phyloP scores from a whole-genome alignment of 1,139 yeast genomes.

The Yamadazyma jaroonii region DNA sequence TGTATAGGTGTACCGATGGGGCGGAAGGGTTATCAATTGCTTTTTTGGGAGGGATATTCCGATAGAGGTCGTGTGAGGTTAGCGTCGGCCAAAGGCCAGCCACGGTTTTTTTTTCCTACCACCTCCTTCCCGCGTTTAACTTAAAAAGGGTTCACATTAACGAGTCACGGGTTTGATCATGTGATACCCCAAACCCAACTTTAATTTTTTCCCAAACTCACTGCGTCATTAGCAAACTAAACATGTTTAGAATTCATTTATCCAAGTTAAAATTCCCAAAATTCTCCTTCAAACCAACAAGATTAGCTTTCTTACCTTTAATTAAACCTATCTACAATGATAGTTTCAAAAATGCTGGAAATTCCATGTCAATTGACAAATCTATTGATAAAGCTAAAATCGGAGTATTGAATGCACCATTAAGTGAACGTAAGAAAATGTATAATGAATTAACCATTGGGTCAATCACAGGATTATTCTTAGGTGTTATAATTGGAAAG shows the following conservation, averaged over 20 bases:
- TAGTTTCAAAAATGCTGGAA: neutral
- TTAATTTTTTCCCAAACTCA: too few species aligned
- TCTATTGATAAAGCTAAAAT: neutral
- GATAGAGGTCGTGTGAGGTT: neutral
- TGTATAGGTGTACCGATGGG: neutral
- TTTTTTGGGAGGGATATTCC: neutral
- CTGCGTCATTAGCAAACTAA: neutral
- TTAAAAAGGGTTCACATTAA: too few species aligned
- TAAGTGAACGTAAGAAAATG: slow-evolving; percentile 17
- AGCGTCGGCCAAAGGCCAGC: neutral
- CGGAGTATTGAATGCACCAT: slow-evolving; percentile 1
- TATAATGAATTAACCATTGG: slow-evolving; percentile 71
- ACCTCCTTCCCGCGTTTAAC: too few species aligned
- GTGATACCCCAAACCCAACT: too few species aligned
- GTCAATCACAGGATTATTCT: slow-evolving; percentile 59
- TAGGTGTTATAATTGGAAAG: slow-evolving; percentile 67
- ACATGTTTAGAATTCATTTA: slow-evolving; percentile 14
- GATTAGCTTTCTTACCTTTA: slow-evolving; percentile 12
- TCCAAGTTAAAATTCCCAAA: slow-evolving; percentile 14
- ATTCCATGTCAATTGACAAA: neutral
- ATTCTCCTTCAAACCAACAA: slow-evolving; percentile 10
- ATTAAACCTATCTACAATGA: slow-evolving; percentile 8
- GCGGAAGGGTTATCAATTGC: neutral
- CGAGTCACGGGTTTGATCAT: too few species aligned
- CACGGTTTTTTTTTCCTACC: too few species aligned